A percentile compares a stretch with the other conserved stretches of the same genome.
phyloP scores from a whole-genome alignment of 371 early-diverging fungal genomes.

The Umbelopsis sp. region DNA sequence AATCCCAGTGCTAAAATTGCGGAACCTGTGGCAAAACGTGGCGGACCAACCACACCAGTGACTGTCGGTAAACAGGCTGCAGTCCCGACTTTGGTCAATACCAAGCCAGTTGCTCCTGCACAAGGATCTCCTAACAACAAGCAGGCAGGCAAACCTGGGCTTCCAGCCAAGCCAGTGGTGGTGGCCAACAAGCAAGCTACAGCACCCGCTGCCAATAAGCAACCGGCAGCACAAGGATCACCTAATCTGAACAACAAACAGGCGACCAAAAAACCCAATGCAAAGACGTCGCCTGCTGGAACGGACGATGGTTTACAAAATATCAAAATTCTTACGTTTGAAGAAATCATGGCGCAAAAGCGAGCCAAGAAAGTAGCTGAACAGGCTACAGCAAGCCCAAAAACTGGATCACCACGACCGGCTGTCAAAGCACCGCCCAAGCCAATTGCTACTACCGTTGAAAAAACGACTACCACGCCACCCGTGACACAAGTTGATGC shows the following conservation, averaged over 20 bases:
- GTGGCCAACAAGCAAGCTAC: not conserved
- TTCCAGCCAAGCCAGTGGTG: not conserved
- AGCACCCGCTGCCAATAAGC: not conserved
- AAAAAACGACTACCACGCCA: not conserved
- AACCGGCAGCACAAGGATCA: not conserved
- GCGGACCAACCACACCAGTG: not conserved
- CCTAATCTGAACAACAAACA: not conserved
- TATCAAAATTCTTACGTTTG: constrained; percentile 7
- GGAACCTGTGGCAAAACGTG: not conserved
- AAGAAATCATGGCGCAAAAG: constrained; percentile 16
- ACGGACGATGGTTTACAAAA: not conserved
- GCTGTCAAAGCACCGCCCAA: not conserved
- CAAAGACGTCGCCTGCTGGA: not conserved
- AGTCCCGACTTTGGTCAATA: not conserved
- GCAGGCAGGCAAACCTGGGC: not conserved
- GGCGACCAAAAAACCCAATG: not conserved
- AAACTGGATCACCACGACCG: not conserved
- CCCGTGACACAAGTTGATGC: not conserved
- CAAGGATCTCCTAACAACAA: not conserved
- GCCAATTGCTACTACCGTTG: not conserved
- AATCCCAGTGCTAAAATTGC: not conserved
- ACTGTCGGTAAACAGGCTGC: not conserved
- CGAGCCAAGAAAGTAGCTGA: constrained; percentile 12
- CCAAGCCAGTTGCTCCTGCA: not conserved
- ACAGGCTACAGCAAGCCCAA: not conserved